phyloP scores from a whole-genome alignment of 2,329 filamentous ascomycete genomes.

The Pyricularia grisea region DNA sequence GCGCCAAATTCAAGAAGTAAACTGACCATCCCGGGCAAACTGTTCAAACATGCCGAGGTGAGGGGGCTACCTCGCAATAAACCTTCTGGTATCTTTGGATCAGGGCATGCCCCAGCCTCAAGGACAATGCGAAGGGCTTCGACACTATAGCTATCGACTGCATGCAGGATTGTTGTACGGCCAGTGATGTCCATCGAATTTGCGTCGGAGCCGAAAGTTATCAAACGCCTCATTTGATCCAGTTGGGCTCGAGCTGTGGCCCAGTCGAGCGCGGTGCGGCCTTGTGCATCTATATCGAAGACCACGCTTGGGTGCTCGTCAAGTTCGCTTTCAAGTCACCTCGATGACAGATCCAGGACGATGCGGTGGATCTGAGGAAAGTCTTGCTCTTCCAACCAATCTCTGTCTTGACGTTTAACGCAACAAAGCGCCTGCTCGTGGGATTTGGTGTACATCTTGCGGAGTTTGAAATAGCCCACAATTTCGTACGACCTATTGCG shows the following conservation, averaged over 20 bases:
- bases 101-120: background rate
- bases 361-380: background rate
- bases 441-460: background rate
- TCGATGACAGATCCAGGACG: background rate
- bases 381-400: background rate
- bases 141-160: background rate
- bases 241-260: background rate
- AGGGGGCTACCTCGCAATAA: background rate
- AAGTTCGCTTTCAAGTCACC: background rate
- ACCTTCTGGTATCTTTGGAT: background rate
- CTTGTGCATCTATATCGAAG: background rate
- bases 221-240: background rate
- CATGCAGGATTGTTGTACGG: background rate
- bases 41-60: background rate
- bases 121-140: background rate
- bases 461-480: background rate
- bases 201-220: background rate
- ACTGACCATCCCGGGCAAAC: background rate
- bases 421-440: background rate
- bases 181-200: background rate
- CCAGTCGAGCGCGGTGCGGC: slow-evolving; percentile 2
- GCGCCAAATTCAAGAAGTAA: background rate
- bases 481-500: background rate
- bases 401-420: background rate
- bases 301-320: background rate